Evolutionary conservation across 208 protist species (phyloP).

Genomic region (Vickermania ingenoplastis): DNA sequence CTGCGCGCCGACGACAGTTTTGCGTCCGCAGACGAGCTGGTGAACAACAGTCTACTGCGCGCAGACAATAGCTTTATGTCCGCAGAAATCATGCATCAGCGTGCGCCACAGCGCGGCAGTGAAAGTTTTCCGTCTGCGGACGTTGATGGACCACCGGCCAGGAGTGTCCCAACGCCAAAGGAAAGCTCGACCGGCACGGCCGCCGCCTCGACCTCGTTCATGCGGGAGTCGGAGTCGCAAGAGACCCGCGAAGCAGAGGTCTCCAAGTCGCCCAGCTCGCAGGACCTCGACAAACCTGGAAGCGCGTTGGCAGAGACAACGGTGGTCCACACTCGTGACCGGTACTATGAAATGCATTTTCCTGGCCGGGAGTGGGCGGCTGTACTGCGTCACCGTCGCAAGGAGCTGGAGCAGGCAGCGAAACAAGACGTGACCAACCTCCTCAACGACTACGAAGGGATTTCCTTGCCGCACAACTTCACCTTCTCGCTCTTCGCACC

Average conservation of each 20-base stretch:
- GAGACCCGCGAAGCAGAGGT: neutral
- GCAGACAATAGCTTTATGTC: too few relatives aligned
- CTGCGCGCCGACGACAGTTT: neutral
- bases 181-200: too few relatives aligned
- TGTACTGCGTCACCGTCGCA: neutral
- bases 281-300: neutral
- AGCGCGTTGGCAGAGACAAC: neutral
- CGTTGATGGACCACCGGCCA: too few relatives aligned
- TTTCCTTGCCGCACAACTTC: neutral
- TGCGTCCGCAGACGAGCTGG: neutral
- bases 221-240: neutral
- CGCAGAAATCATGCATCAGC: too few relatives aligned
- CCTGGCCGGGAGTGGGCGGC: neutral
- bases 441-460: neutral
- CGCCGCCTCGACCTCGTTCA: neutral
- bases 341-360: neutral
- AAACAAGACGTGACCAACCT: neutral
- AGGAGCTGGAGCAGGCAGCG: neutral
- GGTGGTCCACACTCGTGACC: neutral
- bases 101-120: too few relatives aligned
- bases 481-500: neutral
- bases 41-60: too few relatives aligned
- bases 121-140: too few relatives aligned
- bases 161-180: too few relatives aligned
- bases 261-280: neutral